A percentile compares a stretch with the other conserved stretches of the same genome.
phyloP scores from a whole-genome alignment of 179 eudicot genomes.

The Silene noctiflora region DNA sequence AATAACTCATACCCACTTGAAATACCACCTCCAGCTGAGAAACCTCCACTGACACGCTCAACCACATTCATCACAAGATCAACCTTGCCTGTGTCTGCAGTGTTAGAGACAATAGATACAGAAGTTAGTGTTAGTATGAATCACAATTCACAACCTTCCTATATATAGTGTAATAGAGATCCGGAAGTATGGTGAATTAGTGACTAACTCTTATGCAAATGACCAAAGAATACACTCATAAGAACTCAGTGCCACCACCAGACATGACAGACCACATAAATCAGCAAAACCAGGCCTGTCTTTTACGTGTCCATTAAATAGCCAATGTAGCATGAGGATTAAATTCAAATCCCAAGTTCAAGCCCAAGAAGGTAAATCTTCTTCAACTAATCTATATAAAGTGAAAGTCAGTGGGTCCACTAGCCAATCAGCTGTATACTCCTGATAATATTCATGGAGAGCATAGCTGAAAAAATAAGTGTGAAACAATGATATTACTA shows the following conservation, averaged over 20 bases:
- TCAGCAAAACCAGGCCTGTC: not conserved
- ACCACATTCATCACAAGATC: constrained; percentile 90
- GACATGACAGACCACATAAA: not conserved
- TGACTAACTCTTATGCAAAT: not conserved
- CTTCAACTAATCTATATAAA: not conserved
- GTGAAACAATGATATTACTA: not conserved
- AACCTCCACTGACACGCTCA: constrained; percentile 97
- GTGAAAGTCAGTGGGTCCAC: not conserved
- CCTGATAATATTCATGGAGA: not conserved
- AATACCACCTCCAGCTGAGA: constrained; percentile 99
- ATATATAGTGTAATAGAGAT: not conserved
- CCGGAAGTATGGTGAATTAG: not conserved
- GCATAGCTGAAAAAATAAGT: not conserved
- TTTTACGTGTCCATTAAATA: not conserved
- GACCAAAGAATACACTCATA: not conserved
- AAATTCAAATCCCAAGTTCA: constrained; percentile 5
- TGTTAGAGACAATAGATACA: constrained; percentile 1
- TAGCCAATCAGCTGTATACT: not conserved
- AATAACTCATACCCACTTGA: constrained; percentile 80
- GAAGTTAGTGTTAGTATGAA: constrained; percentile 3
- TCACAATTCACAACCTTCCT: not conserved
- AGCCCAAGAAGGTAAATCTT: not conserved
- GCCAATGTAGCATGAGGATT: not conserved
- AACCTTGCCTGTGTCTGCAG: constrained; percentile 86
- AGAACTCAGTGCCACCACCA: not conserved